phyloP scores from a whole-genome alignment of 2,329 filamentous ascomycete genomes.

The Calcarisporium arbuscula region DNA sequence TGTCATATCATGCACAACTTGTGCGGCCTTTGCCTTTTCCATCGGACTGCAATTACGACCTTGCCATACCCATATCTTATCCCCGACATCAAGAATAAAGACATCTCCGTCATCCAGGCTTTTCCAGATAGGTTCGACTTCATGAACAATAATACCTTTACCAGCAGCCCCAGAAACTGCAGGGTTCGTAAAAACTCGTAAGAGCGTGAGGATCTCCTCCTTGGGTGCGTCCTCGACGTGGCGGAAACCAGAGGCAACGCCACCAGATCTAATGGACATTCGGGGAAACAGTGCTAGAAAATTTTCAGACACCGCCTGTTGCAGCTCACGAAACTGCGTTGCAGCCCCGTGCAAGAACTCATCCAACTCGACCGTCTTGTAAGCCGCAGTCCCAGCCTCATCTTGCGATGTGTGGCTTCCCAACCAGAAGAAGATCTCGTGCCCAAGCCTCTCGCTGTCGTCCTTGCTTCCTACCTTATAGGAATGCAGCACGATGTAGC shows the following conservation, averaged over 20 bases:
- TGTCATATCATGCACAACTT: conserved; percentile 60
- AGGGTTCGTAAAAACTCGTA: conserved; percentile 59
- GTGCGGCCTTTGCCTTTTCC: conserved; percentile 63
- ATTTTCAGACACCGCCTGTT: conserved; percentile 50
- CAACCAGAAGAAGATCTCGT: conserved; percentile 67
- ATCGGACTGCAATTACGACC: conserved; percentile 58
- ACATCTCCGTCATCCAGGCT: conserved; percentile 62
- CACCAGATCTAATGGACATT: conserved; percentile 53
- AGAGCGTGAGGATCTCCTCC: conserved; percentile 41
- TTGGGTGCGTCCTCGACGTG: conserved; percentile 46
- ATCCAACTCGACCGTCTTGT: conserved; percentile 66
- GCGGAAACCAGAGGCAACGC: conserved; percentile 55
- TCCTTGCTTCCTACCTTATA: conserved; percentile 43
- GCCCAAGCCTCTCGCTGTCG: conserved; percentile 40
- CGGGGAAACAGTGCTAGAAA: conserved; percentile 56
- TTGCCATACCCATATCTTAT: conserved; percentile 67
- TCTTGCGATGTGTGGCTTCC: conserved; percentile 60
- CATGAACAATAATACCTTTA: conserved; percentile 51
- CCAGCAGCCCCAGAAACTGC: conserved; percentile 19
- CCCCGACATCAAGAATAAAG: conserved; percentile 55
- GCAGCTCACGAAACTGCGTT: conserved; percentile 59
- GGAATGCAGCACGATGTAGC: conserved; percentile 59
- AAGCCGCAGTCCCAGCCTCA: conserved; percentile 61
- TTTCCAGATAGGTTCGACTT: conserved; percentile 55
- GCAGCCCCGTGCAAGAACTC: conserved; percentile 58